Evolutionary conservation across 768 basidiomycete genomes (phyloP).

Genomic region (Pulveroboletus ravenelii): DNA sequence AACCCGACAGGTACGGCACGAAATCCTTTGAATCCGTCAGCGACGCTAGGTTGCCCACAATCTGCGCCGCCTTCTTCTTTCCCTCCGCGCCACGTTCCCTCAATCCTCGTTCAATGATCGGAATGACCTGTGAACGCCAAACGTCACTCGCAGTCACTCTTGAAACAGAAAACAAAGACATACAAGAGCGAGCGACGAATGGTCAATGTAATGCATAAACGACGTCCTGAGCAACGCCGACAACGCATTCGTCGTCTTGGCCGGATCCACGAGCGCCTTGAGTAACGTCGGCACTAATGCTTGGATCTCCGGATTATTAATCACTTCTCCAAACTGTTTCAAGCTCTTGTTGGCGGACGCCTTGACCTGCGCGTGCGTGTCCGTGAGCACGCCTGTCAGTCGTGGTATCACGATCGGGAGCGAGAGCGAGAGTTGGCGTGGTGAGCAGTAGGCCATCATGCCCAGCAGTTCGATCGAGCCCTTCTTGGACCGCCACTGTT

Average conservation of each 20-base stretch:
- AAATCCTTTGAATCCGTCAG: constrained; percentile 89
- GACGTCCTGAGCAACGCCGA: constrained; percentile 87
- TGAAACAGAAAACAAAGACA: constrained; percentile 2
- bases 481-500: constrained; percentile 97
- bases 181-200: constrained; percentile 90
- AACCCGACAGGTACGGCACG: constrained; percentile 84
- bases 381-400: constrained; percentile 91
- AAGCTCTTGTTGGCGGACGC: constrained; percentile 89
- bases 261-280: constrained; percentile 93
- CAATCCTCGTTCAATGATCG: constrained; percentile 90
- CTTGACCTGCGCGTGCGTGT: constrained; percentile 96
- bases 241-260: constrained; percentile 82
- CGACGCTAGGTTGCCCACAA: constrained; percentile 94
- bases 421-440: constrained; percentile 88
- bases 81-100: constrained; percentile 89
- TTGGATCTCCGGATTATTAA: constrained; percentile 96
- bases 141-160: neutral
- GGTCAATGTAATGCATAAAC: constrained; percentile 97
- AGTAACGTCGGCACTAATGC: constrained; percentile 82
- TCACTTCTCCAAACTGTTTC: constrained; percentile 98
- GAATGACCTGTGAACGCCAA: constrained; percentile 63
- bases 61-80: constrained; percentile 94
- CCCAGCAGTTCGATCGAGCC: constrained; percentile 96
- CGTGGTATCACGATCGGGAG: constrained; percentile 95
- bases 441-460: constrained; percentile 98